These are phyloP conservation scores for Penicillium samsonianum DNA, from an alignment of 495 filamentous ascomycete species.

Conservation along the genomic window DNA sequence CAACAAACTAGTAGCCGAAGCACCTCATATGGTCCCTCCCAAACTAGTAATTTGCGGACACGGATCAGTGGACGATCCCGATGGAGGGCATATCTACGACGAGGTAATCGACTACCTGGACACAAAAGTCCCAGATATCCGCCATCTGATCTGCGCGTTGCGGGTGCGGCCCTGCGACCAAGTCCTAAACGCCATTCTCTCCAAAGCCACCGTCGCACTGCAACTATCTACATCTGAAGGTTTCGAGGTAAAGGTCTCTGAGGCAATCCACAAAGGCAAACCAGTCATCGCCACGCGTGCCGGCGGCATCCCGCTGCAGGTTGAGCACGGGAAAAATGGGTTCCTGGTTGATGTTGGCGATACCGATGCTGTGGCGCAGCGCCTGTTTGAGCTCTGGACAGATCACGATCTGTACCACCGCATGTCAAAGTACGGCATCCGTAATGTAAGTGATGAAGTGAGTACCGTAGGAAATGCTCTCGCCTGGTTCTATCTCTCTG, in stretches of 20 bases:
- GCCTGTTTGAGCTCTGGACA: constrained; percentile 69
- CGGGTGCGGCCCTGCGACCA: constrained; percentile 79
- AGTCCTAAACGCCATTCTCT: constrained; percentile 76
- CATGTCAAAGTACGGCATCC: constrained; percentile 67
- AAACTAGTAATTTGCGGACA: constrained; percentile 80
- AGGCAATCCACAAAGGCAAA: constrained; percentile 81
- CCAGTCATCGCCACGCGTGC: constrained; percentile 78
- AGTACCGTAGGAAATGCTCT: constrained; percentile 79
- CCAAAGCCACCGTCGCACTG: constrained; percentile 69
- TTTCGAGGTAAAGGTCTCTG: constrained; percentile 89
- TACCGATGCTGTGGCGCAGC: constrained; percentile 67
- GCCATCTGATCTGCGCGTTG: constrained; percentile 69
- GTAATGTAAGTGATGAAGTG: constrained; percentile 77
- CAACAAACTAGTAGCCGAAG: constrained; percentile 51
- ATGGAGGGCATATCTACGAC: constrained; percentile 73
- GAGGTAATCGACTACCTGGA: constrained; percentile 67
- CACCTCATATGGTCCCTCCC: constrained; percentile 53
- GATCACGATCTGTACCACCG: constrained; percentile 61
- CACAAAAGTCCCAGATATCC: constrained; percentile 50
- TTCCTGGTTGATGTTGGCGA: constrained; percentile 77
- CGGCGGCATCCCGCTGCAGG: constrained; percentile 81
- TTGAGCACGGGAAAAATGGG: constrained; percentile 71
- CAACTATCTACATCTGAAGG: constrained; percentile 84
- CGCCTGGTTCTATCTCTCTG: constrained; percentile 74
- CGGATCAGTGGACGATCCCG: constrained; percentile 83